Conservation (phyloP, 768 basidiomycete species). For the Amanita jacksonii region DNA sequence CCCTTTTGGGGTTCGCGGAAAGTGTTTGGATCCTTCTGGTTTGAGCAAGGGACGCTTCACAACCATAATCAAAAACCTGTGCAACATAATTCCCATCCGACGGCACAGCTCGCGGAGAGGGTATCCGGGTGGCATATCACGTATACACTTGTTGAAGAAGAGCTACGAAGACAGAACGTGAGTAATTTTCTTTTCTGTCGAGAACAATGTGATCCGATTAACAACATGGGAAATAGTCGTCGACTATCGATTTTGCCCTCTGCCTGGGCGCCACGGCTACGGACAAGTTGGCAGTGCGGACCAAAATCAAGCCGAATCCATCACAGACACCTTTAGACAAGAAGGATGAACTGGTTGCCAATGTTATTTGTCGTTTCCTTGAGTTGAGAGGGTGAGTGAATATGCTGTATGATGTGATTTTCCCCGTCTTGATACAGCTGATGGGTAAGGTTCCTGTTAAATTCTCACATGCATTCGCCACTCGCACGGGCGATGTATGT, state of each 20-base stretch:
- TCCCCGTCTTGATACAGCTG: not conserved
- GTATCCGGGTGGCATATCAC: conserved; percentile 87
- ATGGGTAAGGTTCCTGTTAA: conserved; percentile 66
- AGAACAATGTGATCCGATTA: not conserved
- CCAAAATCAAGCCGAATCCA: conserved; percentile 53
- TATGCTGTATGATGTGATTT: not conserved
- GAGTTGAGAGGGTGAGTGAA: conserved; percentile 82
- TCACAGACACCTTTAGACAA: conserved; percentile 63
- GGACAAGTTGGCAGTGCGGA: conserved; percentile 74
- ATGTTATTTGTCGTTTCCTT: conserved; percentile 97
- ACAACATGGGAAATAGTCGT: conserved; percentile 46
- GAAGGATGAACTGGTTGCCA: conserved; percentile 97
- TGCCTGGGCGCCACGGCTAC: conserved; percentile 86
- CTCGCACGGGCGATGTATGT: conserved; percentile 87
- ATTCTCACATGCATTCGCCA: conserved; percentile 81
- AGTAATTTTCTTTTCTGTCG: conserved; percentile 27
- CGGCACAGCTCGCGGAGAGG: conserved; percentile 79
- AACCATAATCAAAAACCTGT: conserved; percentile 44
- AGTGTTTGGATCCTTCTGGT: conserved; percentile 71
- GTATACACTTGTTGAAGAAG: conserved; percentile 81
- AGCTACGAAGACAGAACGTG: conserved; percentile 93
- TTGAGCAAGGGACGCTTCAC: conserved; percentile 47
- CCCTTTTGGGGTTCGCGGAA: conserved; percentile 73
- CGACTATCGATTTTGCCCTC: conserved; percentile 93
- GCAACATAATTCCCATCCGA: conserved; percentile 68